Percentiles rank a stretch among this genome's conserved stretches.
Conservation (phyloP, 164 flowering plant genomes). For the Brasenia schreberi region DNA sequence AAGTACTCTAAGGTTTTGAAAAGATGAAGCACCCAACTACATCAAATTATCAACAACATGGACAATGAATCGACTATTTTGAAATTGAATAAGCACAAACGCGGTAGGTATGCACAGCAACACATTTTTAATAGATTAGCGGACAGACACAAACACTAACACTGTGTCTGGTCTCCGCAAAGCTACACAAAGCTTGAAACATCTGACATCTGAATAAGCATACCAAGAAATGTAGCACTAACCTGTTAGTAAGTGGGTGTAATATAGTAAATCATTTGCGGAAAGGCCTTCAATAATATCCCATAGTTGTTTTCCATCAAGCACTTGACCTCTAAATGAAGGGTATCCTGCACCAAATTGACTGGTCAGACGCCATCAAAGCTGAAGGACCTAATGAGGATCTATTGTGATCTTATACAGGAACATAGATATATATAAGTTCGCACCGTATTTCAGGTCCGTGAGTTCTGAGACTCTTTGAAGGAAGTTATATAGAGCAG, state of each 20-base stretch:
- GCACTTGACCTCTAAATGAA: conserved; percentile 91
- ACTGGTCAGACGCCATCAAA: conserved; percentile 12
- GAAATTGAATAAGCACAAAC: too few relatives aligned
- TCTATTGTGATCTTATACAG: conserved; percentile 6
- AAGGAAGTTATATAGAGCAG: conserved; percentile 40
- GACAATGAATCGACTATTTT: too few relatives aligned
- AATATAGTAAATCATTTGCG: conserved; percentile 69
- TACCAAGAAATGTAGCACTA: conserved; percentile 2
- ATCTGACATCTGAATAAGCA: not conserved
- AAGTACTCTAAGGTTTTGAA: too few relatives aligned
- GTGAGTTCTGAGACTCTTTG: conserved; percentile 28
- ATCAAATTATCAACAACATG: too few relatives aligned
- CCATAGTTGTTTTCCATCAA: conserved; percentile 87
- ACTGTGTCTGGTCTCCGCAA: too few relatives aligned
- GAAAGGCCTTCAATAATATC: conserved; percentile 88
- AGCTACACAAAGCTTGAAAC: too few relatives aligned
- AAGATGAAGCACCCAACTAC: too few relatives aligned
- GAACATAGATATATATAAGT: conserved; percentile 13
- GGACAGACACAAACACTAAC: too few relatives aligned
- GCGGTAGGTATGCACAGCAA: too few relatives aligned
- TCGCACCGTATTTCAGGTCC: conserved; percentile 38
- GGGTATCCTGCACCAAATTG: conserved; percentile 71
- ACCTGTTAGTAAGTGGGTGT: conserved; percentile 97
- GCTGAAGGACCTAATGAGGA: not conserved
- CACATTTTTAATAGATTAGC: too few relatives aligned